These are phyloP conservation scores for Rhizopogon sp. DNA, from an alignment of 768 basidiomycete species.

Conservation along the genomic window DNA sequence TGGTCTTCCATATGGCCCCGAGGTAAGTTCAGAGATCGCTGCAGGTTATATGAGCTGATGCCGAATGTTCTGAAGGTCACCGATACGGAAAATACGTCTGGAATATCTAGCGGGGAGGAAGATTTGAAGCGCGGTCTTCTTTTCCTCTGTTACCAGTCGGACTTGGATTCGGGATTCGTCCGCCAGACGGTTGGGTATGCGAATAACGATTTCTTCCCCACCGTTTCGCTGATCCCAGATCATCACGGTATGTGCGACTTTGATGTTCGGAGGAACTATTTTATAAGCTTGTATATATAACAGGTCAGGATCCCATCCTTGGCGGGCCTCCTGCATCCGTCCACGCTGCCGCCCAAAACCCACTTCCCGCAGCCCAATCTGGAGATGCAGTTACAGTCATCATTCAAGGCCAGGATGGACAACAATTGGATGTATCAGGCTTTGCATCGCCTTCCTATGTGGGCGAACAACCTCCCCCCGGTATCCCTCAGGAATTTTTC, in stretches of 20 bases:
- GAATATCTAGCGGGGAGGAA: neutral
- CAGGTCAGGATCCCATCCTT: conserved; percentile 24
- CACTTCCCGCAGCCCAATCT: neutral
- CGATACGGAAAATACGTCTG: neutral
- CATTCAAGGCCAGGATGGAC: neutral
- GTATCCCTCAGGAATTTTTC: conserved; percentile 18
- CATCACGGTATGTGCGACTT: conserved; percentile 11
- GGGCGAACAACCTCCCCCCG: neutral
- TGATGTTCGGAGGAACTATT: neutral
- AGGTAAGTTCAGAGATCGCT: conserved; percentile 10
- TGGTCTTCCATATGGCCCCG: conserved; percentile 32
- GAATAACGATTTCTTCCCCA: conserved; percentile 20
- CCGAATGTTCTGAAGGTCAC: neutral
- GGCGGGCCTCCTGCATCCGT: conserved; percentile 7
- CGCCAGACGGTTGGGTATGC: conserved; percentile 19
- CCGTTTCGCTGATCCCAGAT: conserved; percentile 8
- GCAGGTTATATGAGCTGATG: neutral
- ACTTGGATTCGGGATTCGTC: conserved; percentile 32
- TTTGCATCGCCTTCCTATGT: neutral
- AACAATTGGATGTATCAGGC: neutral
- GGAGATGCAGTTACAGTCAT: neutral
- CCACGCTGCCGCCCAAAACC: neutral
- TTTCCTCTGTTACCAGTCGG: conserved; percentile 33
- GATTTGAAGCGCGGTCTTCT: conserved; percentile 14
- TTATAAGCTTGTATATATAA: neutral